A percentile compares a stretch with the other conserved stretches of the same genome.
phyloP scores from a whole-genome alignment of 2,329 filamentous ascomycete species.

The Aspergillus ustus region DNA sequence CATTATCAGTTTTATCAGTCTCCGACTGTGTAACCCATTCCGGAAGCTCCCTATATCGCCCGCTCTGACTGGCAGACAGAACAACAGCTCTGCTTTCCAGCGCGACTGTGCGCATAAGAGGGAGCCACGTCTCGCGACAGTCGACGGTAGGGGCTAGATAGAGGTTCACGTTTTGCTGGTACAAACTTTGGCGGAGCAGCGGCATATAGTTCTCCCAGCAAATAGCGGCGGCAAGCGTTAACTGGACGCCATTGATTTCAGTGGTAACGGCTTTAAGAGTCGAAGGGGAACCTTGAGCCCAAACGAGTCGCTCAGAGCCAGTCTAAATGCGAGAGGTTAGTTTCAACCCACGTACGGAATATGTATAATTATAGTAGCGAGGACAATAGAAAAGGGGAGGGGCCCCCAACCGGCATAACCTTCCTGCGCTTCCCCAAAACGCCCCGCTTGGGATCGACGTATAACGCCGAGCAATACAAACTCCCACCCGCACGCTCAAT shows the following conservation, averaged over 20 bases:
- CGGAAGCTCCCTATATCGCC: constrained; percentile 63
- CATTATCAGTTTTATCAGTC: constrained; percentile 16
- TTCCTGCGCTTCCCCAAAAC: constrained; percentile 85
- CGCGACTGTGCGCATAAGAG: constrained; percentile 80
- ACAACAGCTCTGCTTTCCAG: constrained; percentile 85
- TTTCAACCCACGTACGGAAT: too few relatives aligned
- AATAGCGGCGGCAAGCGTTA: constrained; percentile 85
- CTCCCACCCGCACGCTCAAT: constrained; percentile 82
- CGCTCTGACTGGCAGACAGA: constrained; percentile 82
- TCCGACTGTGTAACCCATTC: constrained; percentile 55
- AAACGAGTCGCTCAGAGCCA: constrained; percentile 79
- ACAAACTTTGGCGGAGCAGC: constrained; percentile 78
- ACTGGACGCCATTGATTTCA: constrained; percentile 74
- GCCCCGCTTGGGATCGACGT: constrained; percentile 75
- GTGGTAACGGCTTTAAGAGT: constrained; percentile 81
- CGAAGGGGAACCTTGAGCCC: constrained; percentile 81
- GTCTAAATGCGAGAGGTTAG: too few relatives aligned
- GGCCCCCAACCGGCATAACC: constrained; percentile 76
- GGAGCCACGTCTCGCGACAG: constrained; percentile 77
- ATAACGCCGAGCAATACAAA: constrained; percentile 81
- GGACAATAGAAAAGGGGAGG: constrained; percentile 7
- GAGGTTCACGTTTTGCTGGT: constrained; percentile 87
- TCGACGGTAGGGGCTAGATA: constrained; percentile 93
- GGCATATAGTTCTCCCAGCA: constrained; percentile 99
- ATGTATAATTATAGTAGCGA: too few relatives aligned